Evolutionary conservation across 202 grass and related monocot species (phyloP).

Genomic region (Carex sylvatica): DNA sequence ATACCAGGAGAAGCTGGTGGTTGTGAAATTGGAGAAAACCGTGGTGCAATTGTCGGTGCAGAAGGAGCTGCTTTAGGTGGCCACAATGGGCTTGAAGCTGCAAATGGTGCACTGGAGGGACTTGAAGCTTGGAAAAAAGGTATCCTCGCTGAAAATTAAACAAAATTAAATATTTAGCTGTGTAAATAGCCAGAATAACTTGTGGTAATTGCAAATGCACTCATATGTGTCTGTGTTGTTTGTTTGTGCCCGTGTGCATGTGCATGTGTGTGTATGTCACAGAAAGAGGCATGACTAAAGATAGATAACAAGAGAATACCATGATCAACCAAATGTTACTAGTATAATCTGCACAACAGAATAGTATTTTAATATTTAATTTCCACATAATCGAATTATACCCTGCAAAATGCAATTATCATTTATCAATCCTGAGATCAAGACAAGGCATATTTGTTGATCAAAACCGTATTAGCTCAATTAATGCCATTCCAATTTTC

Average conservation of each 20-base stretch:
- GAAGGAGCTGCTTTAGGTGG: constrained; percentile 30
- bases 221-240: not conserved
- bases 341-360: not conserved
- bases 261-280: not conserved
- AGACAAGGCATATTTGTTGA: not conserved
- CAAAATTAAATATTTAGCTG: not conserved
- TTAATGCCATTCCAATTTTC: not conserved
- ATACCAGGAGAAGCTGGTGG: constrained; percentile 58
- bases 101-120: constrained; percentile 3
- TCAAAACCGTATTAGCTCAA: not conserved
- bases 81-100: constrained; percentile 35
- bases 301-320: not conserved
- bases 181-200: constrained; percentile 2
- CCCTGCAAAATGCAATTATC: not conserved
- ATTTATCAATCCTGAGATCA: not conserved
- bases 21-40: constrained; percentile 40
- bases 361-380: not conserved
- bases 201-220: not conserved
- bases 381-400: not conserved
- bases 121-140: constrained; percentile 24
- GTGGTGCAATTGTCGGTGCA: constrained; percentile 41
- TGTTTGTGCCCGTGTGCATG: not conserved
- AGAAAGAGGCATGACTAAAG: constrained; percentile 1
- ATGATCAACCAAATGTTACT: constrained; percentile 21
- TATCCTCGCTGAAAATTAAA: constrained; percentile 27